Conservation (phyloP, 495 filamentous ascomycete species). For the Neurospora discreta region DNA sequence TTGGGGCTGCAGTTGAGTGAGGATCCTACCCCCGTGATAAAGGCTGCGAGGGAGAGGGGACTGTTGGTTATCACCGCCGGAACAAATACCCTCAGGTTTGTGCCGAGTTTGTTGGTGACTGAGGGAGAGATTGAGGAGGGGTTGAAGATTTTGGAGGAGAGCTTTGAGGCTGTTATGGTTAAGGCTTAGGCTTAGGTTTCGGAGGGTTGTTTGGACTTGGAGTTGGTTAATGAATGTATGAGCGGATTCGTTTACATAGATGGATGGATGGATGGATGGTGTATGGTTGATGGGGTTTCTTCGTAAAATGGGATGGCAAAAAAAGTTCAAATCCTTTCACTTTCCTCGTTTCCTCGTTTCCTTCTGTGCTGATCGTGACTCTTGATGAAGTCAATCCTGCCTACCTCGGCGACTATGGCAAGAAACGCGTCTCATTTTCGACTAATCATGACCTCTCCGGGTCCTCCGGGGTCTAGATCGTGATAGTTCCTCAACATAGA, state of each 20-base stretch:
- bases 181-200: not conserved
- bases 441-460: not conserved
- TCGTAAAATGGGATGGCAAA: not conserved
- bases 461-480: not conserved
- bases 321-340: not conserved
- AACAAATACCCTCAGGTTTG: slow-evolving; percentile 76
- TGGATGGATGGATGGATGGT: not conserved
- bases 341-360: not conserved
- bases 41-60: slow-evolving; percentile 77
- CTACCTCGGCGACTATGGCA: not conserved
- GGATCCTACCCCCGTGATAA: slow-evolving; percentile 61
- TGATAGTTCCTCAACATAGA: not conserved
- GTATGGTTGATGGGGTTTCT: not conserved
- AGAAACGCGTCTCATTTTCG: not conserved
- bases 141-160: slow-evolving; percentile 62
- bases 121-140: slow-evolving; percentile 67
- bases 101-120: slow-evolving; percentile 69
- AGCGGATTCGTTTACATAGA: not conserved
- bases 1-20: slow-evolving; percentile 69
- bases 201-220: not conserved
- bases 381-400: not conserved
- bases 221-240: not conserved
- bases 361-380: not conserved
- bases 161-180: slow-evolving; percentile 40
- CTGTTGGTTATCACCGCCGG: slow-evolving; percentile 86